phyloP scores from a whole-genome alignment of 768 basidiomycete genomes.

The Leucogyrophana mollusca region DNA sequence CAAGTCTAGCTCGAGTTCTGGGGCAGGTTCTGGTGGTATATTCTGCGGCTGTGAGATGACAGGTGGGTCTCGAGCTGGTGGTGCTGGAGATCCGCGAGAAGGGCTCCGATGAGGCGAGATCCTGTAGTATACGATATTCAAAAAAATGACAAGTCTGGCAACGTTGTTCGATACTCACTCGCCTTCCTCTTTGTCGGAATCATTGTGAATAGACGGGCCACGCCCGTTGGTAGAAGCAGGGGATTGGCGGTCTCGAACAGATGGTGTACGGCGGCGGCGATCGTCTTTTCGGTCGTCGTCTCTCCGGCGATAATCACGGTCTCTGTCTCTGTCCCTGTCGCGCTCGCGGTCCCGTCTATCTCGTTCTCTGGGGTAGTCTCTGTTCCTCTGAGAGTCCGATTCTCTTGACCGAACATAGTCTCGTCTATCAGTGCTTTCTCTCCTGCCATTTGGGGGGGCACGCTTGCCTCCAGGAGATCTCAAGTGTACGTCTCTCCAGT shows the following conservation, averaged over 20 bases:
- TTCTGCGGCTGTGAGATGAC: conserved; percentile 14
- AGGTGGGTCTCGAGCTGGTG: conserved; percentile 19
- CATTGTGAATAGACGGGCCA: conserved; percentile 20
- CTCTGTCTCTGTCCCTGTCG: conserved; percentile 22
- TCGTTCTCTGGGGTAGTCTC: conserved; percentile 29
- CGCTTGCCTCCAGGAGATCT: conserved; percentile 31
- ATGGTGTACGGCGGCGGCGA: conserved; percentile 20
- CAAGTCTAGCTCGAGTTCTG: conserved; percentile 46
- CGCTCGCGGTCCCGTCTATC: conserved; percentile 36
- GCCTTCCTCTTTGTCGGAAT: conserved; percentile 83
- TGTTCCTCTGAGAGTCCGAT: conserved; percentile 33
- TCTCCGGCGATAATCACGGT: conserved; percentile 25
- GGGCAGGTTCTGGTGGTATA: conserved; percentile 17
- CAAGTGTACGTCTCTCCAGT: conserved; percentile 72
- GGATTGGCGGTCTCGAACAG: conserved; percentile 7
- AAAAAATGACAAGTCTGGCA: conserved; percentile 8
- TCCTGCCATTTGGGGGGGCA: conserved; percentile 27
- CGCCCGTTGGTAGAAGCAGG: conserved; percentile 19
- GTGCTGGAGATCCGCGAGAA: conserved; percentile 19
- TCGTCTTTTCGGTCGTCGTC: conserved; percentile 30
- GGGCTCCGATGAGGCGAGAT: conserved; percentile 59
- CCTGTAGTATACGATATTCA: conserved; percentile 34
- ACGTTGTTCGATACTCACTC: conserved; percentile 65
- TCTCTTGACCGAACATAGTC: conserved; percentile 34
- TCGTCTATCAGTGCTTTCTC: conserved; percentile 37